These are phyloP conservation scores for Stephania yunnanensis DNA, from an alignment of 164 flowering plant genomes.

Conservation along the genomic window DNA sequence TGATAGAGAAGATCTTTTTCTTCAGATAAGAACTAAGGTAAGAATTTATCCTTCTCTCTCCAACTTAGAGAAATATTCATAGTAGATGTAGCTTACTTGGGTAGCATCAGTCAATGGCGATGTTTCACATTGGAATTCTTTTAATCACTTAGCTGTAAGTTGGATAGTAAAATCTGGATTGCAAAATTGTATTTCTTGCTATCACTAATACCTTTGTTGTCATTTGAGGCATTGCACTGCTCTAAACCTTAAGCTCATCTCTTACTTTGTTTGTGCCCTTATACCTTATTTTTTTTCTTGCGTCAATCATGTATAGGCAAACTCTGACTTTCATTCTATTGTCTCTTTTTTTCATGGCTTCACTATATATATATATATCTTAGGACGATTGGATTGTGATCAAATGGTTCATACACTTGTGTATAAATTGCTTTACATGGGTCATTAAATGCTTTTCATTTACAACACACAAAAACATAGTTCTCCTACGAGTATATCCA, in stretches of 20 bases:
- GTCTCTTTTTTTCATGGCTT: neutral
- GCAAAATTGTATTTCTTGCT: neutral
- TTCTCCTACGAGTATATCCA: no score
- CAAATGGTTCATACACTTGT: neutral
- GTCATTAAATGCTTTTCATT: neutral
- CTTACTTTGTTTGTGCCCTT: neutral
- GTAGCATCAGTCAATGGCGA: neutral
- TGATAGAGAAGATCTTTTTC: conserved; percentile 58
- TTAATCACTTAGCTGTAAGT: neutral
- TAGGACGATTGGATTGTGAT: neutral
- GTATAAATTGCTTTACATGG: neutral
- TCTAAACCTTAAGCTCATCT: neutral
- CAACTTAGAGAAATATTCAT: neutral
- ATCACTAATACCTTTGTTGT: neutral
- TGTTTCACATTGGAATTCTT: neutral
- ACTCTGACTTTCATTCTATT: neutral
- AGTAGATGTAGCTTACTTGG: neutral
- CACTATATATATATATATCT: neutral
- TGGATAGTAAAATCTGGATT: neutral
- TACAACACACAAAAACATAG: no score
- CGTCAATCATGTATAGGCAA: neutral
- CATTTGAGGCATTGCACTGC: neutral
- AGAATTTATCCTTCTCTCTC: conserved; percentile 19
- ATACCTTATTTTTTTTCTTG: neutral
- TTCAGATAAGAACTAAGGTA: conserved; percentile 79